phyloP scores from a whole-genome alignment of 2,329 filamentous ascomycete species.

The Alternaria angustiovoidea region DNA sequence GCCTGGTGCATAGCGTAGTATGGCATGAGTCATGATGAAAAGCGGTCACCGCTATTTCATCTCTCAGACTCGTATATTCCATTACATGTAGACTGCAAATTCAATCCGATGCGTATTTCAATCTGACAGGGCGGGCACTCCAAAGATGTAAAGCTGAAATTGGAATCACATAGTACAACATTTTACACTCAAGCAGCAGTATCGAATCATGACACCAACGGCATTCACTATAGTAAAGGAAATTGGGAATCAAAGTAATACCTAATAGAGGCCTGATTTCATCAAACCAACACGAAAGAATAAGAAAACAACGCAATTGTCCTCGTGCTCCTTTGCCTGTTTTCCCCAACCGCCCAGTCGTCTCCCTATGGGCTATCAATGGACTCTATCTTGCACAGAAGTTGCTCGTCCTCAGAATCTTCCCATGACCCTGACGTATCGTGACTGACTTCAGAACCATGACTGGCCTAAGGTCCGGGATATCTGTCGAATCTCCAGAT shows the following conservation, averaged over 20 bases:
- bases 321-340: not conserved
- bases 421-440: not conserved
- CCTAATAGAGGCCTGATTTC: not conserved
- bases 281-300: not conserved
- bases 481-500: slow-evolving; percentile 77
- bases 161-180: not conserved
- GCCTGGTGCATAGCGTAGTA: slow-evolving; percentile 1
- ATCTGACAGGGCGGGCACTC: not conserved
- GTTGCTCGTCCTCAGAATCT: not conserved
- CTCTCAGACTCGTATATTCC: not conserved
- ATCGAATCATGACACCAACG: not conserved
- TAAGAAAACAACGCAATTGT: slow-evolving; percentile 1
- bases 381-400: not conserved
- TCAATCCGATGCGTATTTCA: not conserved
- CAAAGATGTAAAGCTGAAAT: not conserved
- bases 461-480: slow-evolving; percentile 36
- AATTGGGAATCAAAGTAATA: slow-evolving; percentile 6
- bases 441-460: not conserved
- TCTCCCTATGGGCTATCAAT: not conserved
- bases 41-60: not conserved
- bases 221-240: not conserved
- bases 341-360: not conserved
- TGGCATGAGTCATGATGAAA: not conserved
- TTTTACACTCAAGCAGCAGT: not conserved
- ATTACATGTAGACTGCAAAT: not conserved